phyloP scores from a whole-genome alignment of 2,329 filamentous ascomycete species.

The Cytospora piceicola region DNA sequence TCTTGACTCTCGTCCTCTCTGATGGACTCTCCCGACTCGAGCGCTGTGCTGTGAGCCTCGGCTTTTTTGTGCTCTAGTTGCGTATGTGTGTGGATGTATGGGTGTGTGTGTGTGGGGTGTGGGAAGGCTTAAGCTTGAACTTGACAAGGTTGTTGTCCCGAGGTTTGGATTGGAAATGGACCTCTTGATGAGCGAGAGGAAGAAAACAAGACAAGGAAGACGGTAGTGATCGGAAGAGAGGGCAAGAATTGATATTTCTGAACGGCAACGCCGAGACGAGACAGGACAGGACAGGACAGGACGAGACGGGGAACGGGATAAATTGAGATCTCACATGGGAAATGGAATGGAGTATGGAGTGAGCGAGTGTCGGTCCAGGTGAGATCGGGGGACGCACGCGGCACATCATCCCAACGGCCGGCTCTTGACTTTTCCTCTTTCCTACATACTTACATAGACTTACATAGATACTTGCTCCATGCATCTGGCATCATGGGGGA shows the following conservation, averaged over 20 bases:
- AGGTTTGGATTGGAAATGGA: not conserved
- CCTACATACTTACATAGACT: too few species aligned
- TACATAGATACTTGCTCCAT: too few species aligned
- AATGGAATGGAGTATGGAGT: not conserved
- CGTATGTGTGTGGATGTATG: not conserved
- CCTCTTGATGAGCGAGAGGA: not conserved
- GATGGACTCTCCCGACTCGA: not conserved
- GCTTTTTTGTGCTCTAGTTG: not conserved
- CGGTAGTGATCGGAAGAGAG: not conserved
- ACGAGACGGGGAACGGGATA: not conserved
- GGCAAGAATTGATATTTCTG: not conserved
- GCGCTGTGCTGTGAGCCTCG: not conserved
- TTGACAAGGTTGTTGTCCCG: not conserved
- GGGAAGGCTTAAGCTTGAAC: not conserved
- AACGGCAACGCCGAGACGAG: not conserved
- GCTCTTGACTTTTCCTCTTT: not conserved
- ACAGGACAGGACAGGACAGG: too few species aligned
- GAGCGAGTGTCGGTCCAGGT: too few species aligned
- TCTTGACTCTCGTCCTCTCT: too few species aligned
- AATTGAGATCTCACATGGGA: constrained; percentile 15
- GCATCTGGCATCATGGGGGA: too few species aligned
- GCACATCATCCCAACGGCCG: constrained; percentile 15
- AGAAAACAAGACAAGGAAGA: not conserved
- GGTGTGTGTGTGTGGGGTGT: too few species aligned
- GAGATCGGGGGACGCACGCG: constrained; percentile 3